Evolutionary conservation across 1,284 basidiomycete genomes (phyloP).

Genomic region (Ceratobasidium sp.): DNA sequence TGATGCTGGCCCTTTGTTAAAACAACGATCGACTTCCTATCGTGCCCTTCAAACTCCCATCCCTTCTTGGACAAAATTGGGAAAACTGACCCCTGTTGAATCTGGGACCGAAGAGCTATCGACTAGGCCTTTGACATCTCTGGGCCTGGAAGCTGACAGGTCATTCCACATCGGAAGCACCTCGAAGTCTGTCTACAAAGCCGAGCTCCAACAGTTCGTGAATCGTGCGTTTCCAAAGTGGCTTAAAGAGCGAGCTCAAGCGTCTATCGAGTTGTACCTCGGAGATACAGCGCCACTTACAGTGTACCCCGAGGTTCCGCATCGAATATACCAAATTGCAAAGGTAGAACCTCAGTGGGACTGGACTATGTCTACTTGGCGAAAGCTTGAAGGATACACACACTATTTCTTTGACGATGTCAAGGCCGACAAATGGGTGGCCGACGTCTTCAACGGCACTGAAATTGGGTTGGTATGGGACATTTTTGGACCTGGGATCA

Average conservation of each 20-base stretch:
- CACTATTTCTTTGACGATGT: conserved; percentile 50
- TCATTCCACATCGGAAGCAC: conserved; percentile 42
- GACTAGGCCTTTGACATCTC: conserved; percentile 39
- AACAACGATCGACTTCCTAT: background rate
- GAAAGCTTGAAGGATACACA: conserved; percentile 26
- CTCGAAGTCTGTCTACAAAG: conserved; percentile 35
- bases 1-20: conserved; percentile 13
- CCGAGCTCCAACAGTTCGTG: conserved; percentile 41
- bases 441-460: conserved; percentile 44
- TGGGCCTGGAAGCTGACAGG: conserved; percentile 44
- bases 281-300: background rate
- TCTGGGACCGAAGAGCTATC: background rate
- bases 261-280: conserved; percentile 38
- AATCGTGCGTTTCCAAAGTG: conserved; percentile 39
- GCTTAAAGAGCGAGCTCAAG: conserved; percentile 25
- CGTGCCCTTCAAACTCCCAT: background rate
- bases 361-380: conserved; percentile 36
- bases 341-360: conserved; percentile 33
- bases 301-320: conserved; percentile 8
- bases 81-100: conserved; percentile 1
- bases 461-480: conserved; percentile 50
- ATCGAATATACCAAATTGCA: conserved; percentile 43
- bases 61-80: conserved; percentile 4
- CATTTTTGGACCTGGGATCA: conserved; percentile 49
- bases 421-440: conserved; percentile 48